These are phyloP conservation scores for Pelargonium fulgidum DNA, from an alignment of 441 rosid species.

Conservation along the genomic window DNA sequence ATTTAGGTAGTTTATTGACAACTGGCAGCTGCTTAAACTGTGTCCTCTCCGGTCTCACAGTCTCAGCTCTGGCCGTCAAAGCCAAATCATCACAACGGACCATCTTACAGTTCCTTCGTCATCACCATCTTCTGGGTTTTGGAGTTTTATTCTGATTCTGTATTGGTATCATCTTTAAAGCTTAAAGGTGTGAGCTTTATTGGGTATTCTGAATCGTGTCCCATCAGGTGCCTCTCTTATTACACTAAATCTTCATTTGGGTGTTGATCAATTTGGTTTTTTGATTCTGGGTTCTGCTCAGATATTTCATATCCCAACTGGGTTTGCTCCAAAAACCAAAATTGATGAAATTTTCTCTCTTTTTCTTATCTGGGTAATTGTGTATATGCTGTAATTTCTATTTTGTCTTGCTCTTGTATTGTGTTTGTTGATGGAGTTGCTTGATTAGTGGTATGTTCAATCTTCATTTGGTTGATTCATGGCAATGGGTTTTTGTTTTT, in stretches of 20 bases:
- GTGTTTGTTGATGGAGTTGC: not conserved
- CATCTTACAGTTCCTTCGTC: not conserved
- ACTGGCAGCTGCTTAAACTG: not conserved
- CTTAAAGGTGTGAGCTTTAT: not conserved
- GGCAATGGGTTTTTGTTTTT: not conserved
- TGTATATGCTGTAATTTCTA: not conserved
- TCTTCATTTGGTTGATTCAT: not conserved
- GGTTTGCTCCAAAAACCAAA: conserved; percentile 1
- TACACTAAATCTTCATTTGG: not conserved
- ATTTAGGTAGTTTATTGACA: too few relatives aligned
- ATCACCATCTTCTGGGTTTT: too few relatives aligned
- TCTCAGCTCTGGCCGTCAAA: not conserved
- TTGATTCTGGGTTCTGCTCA: conserved; percentile 3
- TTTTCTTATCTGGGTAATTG: not conserved
- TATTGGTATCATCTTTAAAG: not conserved
- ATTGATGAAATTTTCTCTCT: not conserved
- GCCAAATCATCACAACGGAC: not conserved
- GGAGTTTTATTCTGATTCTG: not conserved
- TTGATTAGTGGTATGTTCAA: not conserved
- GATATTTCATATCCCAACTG: not conserved
- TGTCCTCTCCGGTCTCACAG: too few relatives aligned
- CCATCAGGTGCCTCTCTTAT: not conserved
- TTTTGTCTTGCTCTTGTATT: too few relatives aligned
- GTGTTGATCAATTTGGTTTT: not conserved
- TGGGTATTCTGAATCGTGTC: not conserved